Base-by-base conservation (phyloP, 208 protist species). In the Trypanosoma platydactyli region DNA sequence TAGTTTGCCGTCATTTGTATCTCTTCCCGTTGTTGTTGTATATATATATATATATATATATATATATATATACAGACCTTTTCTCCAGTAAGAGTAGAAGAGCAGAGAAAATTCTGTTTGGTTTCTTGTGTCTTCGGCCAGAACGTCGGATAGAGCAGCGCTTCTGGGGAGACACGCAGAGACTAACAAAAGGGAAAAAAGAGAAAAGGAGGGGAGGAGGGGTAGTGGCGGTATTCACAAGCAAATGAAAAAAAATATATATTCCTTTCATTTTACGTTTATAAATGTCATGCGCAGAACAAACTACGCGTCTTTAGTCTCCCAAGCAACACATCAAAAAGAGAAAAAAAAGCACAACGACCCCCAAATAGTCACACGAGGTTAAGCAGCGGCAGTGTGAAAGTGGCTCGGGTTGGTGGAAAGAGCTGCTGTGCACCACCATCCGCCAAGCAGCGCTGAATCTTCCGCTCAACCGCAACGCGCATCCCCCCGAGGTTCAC, bases 381-480 rank as follows among this genome's bases (percentile, higher is more conserved):
- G 56, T 87, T 86, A 58, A 89, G 45, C 51, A 89, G 56, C 30
- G 83, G 79, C 1, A 85, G 65, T n/a, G 80, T 66, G 53, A 95
- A 85, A 13, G 75, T 82, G 20, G 77, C 74, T 16, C 85, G 72
- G 11, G 74, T 77, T 20, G 77, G 79, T 9, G 77, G 77, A 27
- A 64, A 54, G 41, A 90, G 64, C 27, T 65, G 64, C 51, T 91
- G 85, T 13, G 78, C 68, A 3, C 72, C 68, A 38, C 77, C 72
- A 24, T 90, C 80, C 38, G 46, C 45, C 27, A 93, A 61, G 57
- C 81, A 87, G 6, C 68, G 63, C 52, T 83, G 79, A 45, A 92
- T 59, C 33, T 52, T 71, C 50, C 69, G 64, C 59, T 89, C 81
- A 71, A 88, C 81, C 25, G 62, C 79, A 0, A 70, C 76, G 35